Evolutionary conservation across 805 yeast genomes (phyloP), one percentile per base, ranked within the genome.

Genomic region (Kregervanrija fluxuum): DNA sequence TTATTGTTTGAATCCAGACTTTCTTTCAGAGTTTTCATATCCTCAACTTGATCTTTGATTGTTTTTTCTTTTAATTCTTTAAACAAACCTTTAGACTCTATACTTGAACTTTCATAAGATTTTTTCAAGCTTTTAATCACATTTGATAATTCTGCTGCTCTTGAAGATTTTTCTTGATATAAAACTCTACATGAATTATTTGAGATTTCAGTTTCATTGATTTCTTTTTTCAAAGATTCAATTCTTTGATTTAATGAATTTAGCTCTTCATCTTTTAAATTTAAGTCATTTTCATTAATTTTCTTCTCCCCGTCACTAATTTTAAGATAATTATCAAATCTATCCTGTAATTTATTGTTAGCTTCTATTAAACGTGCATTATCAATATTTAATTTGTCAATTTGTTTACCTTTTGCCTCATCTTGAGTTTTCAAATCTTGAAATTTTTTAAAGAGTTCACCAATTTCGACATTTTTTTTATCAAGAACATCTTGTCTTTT

Each of bases 161-260:
- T 42, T 1, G 76, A 64, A 0, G 81, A 75, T 8, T 55, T 55
- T 4, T 47, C 40, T 54, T 76, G 82, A 50, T 77, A 77, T n/a
- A 59, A 44, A 1, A 48, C 35, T 46, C 82, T 57, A 30, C 71
- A 50, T 4, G 42, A 45, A 13, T 57, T 60, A 28, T 65, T 70
- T 30, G 58, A 44, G 1, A 40, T 38, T 12, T 54, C 48, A 11
- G 57, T 32, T 40, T 53, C 41, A 8, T 28, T 13, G 8, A 50
- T 36, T 11, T 38, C 32, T 1, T 32, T 11, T 17, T 56, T 55
- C 30, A 56, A 30, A 6, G 17, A 11, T 11, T 41, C 41, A 37
- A 47, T 15, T 45, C 43, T 45, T 14, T 35, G 34, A 35, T 48
- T 44, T 17, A 56, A 38, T 28, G 41, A 42, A 2, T 38, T 38